phyloP scores from a whole-genome alignment of 371 early-diverging fungal species.

The Rhizopus delemar region DNA sequence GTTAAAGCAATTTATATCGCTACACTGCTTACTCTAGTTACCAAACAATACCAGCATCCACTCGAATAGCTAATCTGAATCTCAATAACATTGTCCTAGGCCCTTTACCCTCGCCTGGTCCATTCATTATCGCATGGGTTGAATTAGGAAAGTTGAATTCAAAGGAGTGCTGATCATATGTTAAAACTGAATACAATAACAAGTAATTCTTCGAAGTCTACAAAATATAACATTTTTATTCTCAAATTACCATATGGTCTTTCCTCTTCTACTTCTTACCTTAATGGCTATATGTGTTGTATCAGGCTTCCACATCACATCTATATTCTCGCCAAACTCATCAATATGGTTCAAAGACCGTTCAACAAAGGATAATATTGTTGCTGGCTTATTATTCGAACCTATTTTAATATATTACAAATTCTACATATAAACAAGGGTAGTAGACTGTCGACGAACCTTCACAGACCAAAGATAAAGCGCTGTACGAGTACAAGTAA shows the following conservation, averaged over 20 bases:
- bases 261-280: conserved; percentile 24
- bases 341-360: conserved; percentile 48
- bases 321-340: conserved; percentile 51
- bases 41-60: conserved; percentile 55
- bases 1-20: background rate
- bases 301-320: conserved; percentile 52
- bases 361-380: conserved; percentile 48
- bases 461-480: conserved; percentile 53
- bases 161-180: conserved; percentile 46
- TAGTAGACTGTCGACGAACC: conserved; percentile 26
- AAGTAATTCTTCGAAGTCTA: conserved; percentile 51
- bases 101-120: conserved; percentile 55
- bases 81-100: conserved; percentile 42
- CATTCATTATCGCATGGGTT: conserved; percentile 43
- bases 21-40: conserved; percentile 14
- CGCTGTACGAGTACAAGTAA: conserved; percentile 40
- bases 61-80: conserved; percentile 48
- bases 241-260: background rate
- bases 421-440: background rate
- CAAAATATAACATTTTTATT: background rate
- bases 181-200: conserved; percentile 44
- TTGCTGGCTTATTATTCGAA: conserved; percentile 34
- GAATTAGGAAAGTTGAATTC: conserved; percentile 56
- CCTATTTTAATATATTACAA: conserved; percentile 6
- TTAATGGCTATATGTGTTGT: conserved; percentile 40